These are phyloP conservation scores for Phaffia tasmanica DNA, from an alignment of 768 basidiomycete genomes.

Conservation along the genomic window DNA sequence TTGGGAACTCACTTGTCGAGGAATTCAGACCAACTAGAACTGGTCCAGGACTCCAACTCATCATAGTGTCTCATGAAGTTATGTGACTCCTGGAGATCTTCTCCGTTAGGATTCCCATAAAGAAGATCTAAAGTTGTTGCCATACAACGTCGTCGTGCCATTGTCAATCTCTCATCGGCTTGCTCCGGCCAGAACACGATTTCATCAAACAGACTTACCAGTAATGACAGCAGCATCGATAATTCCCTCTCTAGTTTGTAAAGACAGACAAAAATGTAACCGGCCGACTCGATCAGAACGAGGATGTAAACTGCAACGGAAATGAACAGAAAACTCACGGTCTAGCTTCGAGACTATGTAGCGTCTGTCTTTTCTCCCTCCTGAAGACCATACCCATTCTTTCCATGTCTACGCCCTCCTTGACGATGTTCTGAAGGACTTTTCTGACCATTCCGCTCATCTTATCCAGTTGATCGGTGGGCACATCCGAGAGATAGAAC, in stretches of 20 bases:
- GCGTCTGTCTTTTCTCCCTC: slow-evolving; percentile 67
- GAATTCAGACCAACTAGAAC: slow-evolving; percentile 62
- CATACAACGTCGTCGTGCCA: no score
- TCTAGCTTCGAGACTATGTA: slow-evolving; percentile 24
- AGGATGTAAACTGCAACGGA: no score
- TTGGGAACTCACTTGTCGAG: slow-evolving; percentile 52
- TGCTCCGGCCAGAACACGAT: not conserved
- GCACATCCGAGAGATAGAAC: slow-evolving; percentile 72
- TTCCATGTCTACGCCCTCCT: slow-evolving; percentile 75
- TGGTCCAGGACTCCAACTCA: slow-evolving; percentile 58
- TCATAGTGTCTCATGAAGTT: slow-evolving; percentile 67
- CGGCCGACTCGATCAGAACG: no score
- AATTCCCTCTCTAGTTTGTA: slow-evolving; percentile 39
- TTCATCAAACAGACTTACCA: slow-evolving; percentile 8
- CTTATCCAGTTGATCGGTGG: slow-evolving; percentile 60
- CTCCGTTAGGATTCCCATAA: slow-evolving; percentile 73
- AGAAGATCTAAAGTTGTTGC: slow-evolving; percentile 50
- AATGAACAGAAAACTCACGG: not conserved
- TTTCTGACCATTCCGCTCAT: slow-evolving; percentile 59
- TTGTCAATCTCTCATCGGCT: not conserved
- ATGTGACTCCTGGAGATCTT: slow-evolving; percentile 59
- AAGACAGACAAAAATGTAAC: no score
- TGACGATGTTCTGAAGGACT: slow-evolving; percentile 57
- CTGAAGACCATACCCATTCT: slow-evolving; percentile 77
- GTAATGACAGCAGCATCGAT: slow-evolving; percentile 63